These are phyloP conservation scores for Clarireedia sp. DNA, from an alignment of 2,329 filamentous ascomycete genomes.

Conservation along the genomic window DNA sequence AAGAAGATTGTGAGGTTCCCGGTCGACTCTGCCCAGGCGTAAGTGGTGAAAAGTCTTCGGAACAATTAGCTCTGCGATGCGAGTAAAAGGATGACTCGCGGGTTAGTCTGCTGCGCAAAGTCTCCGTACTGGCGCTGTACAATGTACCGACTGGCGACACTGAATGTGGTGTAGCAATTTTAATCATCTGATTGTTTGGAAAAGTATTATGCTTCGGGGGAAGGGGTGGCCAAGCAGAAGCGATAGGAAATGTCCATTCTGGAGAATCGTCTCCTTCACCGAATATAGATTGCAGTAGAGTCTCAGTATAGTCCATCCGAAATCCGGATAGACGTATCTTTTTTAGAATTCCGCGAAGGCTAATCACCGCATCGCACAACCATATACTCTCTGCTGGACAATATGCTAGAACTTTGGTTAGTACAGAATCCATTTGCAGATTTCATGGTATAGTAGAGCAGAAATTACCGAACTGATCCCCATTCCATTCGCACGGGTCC, in stretches of 20 bases:
- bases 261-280: neutral
- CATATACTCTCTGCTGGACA: constrained; percentile 13
- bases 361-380: constrained; percentile 12
- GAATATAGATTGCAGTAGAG: constrained; percentile 14
- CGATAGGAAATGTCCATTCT: neutral
- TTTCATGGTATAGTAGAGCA: neutral
- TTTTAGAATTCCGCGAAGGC: constrained; percentile 14
- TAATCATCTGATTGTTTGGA: neutral
- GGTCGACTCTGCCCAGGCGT: neutral
- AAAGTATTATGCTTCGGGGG: neutral
- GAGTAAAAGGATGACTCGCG: constrained; percentile 2
- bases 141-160: neutral
- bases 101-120: neutral
- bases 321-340: constrained; percentile 19
- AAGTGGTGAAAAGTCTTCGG: neutral
- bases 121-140: neutral
- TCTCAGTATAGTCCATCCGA: constrained; percentile 10
- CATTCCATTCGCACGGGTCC: neutral
- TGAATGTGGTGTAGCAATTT: neutral
- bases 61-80: neutral
- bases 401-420: constrained; percentile 6
- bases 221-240: constrained; percentile 12
- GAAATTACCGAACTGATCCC: neutral
- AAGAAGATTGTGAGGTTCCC: constrained; percentile 3
- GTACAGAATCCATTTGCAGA: neutral